Conservation (phyloP, 1,139 yeast genomes). For the Blastobotrys persicus region DNA sequence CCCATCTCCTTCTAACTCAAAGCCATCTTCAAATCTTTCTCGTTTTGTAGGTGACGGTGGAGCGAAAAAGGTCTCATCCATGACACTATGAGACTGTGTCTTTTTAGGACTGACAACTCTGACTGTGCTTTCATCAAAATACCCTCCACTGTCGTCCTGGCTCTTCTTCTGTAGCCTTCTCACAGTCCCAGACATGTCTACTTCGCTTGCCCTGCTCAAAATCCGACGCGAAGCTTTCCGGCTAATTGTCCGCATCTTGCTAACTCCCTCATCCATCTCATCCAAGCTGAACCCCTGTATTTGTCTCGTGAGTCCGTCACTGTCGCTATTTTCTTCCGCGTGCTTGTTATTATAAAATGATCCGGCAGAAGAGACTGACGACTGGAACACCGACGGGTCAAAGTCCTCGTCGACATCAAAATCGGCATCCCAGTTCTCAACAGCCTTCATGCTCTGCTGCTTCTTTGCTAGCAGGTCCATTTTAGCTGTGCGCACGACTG, state of each 20-base stretch:
- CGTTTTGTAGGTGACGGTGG: constrained; percentile 7
- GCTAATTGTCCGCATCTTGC: constrained; percentile 2
- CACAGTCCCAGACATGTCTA: not conserved
- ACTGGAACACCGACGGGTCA: constrained; percentile 18
- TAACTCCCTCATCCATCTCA: not conserved
- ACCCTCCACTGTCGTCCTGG: not conserved
- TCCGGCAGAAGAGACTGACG: constrained; percentile 21
- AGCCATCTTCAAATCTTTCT: constrained; percentile 24
- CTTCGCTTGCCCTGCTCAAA: not conserved
- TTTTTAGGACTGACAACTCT: not conserved
- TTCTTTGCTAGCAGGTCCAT: constrained; percentile 9
- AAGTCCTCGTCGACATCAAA: constrained; percentile 22
- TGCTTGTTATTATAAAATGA: constrained; percentile 4
- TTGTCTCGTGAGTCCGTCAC: not conserved
- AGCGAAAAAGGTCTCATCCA: constrained; percentile 6
- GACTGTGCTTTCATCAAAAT: constrained; percentile 1
- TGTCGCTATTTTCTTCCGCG: not conserved
- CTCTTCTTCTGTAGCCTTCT: not conserved
- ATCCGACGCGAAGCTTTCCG: constrained; percentile 5
- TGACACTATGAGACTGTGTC: not conserved
- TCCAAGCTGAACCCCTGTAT: not conserved
- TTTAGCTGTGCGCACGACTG: too few species aligned
- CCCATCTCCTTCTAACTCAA: constrained; percentile 21
- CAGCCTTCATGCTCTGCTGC: constrained; percentile 11
- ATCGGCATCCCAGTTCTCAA: constrained; percentile 29